Evolutionary conservation across 345 rosid species (phyloP), one percentile per base, ranked within the genome.

Genomic region (Dimocarpus longan): DNA sequence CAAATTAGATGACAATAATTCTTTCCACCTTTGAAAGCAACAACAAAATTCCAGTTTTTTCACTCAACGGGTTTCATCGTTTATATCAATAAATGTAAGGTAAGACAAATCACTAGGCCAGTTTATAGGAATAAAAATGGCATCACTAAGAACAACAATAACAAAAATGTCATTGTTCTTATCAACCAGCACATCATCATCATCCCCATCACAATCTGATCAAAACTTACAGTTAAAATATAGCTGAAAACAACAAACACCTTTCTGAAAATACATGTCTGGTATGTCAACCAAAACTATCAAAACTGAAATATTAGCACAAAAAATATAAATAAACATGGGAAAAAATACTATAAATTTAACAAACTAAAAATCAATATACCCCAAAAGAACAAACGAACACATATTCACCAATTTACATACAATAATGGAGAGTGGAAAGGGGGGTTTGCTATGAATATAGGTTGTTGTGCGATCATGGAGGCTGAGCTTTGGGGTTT

Each of bases 1-100:
- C 63, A 24, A 32, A 12, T 62, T 52, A 50, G 71, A 24, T 54
- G 66, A 64, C 24, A 64, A 64, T 75, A 37, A 66, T 48, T 74
- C 48, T 42, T 46, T 16, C 8, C 3, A 40, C 52, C 71, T 50
- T 22, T 1, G 32, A 75, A 32, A 28, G 65, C 62, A 46, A 71
- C 24, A 66, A 52, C 5, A 67, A 50, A 40, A 67, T 71, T 69
- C 59, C 77, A 21, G 70, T n/a, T n/a, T 32, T 32, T 62, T 54
- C 24, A 39, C 5, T 39, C 26, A 42, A 56, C 16, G 43, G 43
- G 0, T 19, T 39, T 73, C 60, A 46, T 71, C 26, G 11, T 32
- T 43, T 57, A 18, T 73, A 68, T 1, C 57, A 44, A 50, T 11
- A 1, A 75, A 10, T 63, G 43, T 42, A 68, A 59, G 39, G 43